These are phyloP conservation scores for Pestalotiopsis sp. DNA, from an alignment of 2,329 filamentous ascomycete species.

Conservation along the genomic window DNA sequence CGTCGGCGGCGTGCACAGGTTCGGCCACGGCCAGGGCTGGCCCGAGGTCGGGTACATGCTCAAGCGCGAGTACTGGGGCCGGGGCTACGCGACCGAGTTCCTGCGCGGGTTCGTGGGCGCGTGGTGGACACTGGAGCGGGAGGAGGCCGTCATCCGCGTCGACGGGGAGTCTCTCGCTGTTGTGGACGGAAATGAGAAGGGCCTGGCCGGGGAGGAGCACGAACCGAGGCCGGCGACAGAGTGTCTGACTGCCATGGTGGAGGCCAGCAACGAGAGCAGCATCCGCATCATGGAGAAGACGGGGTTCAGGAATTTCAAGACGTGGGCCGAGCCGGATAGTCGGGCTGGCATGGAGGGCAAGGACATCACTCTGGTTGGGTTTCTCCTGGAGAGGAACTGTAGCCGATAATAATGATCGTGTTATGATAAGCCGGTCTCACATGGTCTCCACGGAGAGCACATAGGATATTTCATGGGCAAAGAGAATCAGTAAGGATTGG, in stretches of 20 bases:
- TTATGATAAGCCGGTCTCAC: too few species aligned
- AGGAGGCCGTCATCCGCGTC: slow-evolving; percentile 45
- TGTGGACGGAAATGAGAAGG: too few species aligned
- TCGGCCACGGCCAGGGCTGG: slow-evolving; percentile 47
- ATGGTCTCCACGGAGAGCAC: too few species aligned
- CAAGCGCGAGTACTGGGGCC: slow-evolving; percentile 54
- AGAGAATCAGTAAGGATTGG: too few species aligned
- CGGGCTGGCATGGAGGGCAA: slow-evolving; percentile 16
- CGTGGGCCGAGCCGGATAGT: slow-evolving; percentile 36
- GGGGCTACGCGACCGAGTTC: slow-evolving; percentile 61
- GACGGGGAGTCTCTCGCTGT: slow-evolving; percentile 37
- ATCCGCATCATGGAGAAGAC: slow-evolving; percentile 58
- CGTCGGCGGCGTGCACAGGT: slow-evolving; percentile 45
- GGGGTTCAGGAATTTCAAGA: slow-evolving; percentile 53
- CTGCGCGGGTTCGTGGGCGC: slow-evolving; percentile 46
- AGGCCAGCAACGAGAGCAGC: slow-evolving; percentile 53
- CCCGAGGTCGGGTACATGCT: slow-evolving; percentile 64
- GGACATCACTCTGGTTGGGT: neutral
- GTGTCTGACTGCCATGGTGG: slow-evolving; percentile 49
- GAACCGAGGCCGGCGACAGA: slow-evolving; percentile 38
- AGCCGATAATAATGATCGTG: too few species aligned
- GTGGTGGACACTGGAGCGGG: slow-evolving; percentile 54
- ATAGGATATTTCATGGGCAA: too few species aligned
- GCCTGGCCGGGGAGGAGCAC: slow-evolving; percentile 15
- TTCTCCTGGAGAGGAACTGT: neutral